A percentile compares a stretch with the other conserved stretches of the same genome.
Conservation (phyloP, 1,139 yeast genomes). For the Blastobotrys raffinosifermentans region DNA sequence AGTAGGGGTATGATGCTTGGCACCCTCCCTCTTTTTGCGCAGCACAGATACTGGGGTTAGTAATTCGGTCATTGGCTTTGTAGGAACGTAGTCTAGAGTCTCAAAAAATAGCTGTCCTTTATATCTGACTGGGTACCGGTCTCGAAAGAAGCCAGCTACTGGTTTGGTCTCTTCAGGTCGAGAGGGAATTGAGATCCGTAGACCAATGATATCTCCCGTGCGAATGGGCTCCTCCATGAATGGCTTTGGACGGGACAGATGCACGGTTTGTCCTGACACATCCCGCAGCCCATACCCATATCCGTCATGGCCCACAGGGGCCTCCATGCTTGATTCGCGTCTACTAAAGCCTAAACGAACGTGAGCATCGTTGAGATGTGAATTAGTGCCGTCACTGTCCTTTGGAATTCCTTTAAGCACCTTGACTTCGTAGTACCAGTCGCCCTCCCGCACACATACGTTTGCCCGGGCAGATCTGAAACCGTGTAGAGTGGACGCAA, state of each 20-base stretch:
- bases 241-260: conserved; percentile 60
- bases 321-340: conserved; percentile 83
- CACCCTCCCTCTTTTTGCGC: conserved; percentile 22
- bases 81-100: conserved; percentile 74
- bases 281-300: conserved; percentile 91
- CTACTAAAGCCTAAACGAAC: conserved; percentile 80
- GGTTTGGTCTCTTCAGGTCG: conserved; percentile 7
- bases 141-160: conserved; percentile 48
- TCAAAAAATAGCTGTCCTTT: conserved; percentile 77
- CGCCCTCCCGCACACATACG: conserved; percentile 72
- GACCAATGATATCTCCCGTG: conserved; percentile 78
- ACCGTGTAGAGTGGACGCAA: conserved; percentile 56
- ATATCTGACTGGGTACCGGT: conserved; percentile 82
- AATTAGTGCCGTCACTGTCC: background rate
- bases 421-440: conserved; percentile 70
- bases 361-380: conserved; percentile 39
- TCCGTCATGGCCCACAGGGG: conserved; percentile 94
- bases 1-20: conserved; percentile 19
- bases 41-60: conserved; percentile 46
- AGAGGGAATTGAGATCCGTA: conserved; percentile 66
- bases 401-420: conserved; percentile 40
- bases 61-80: conserved; percentile 70
- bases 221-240: conserved; percentile 51
- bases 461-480: conserved; percentile 80
- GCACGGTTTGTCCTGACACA: conserved; percentile 69